Conservation (phyloP, 2,329 filamentous ascomycete species). For the Ophiocordyceps sinensis region DNA sequence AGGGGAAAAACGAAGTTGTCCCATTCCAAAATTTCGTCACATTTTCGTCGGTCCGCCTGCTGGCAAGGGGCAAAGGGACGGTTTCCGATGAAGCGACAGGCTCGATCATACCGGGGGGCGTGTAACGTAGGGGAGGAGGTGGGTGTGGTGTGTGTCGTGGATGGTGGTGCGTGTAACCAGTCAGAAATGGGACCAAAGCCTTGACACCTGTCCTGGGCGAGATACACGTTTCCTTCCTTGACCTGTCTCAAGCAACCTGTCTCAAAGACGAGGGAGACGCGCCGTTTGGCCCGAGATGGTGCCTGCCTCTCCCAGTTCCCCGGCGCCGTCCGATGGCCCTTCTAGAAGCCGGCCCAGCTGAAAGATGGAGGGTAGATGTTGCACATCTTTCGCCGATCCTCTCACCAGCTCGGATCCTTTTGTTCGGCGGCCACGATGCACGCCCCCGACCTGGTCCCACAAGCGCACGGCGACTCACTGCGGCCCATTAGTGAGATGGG, state of each 20-base stretch:
- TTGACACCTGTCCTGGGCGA: background rate
- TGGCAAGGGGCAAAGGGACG: background rate
- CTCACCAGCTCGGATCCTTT: background rate
- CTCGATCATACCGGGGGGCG: background rate
- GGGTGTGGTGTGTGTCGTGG: background rate
- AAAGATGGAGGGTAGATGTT: background rate
- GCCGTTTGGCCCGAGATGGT: slow-evolving; percentile 1
- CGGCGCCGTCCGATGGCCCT: slow-evolving; percentile 3
- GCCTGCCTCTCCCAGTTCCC: background rate
- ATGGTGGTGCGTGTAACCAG: background rate
- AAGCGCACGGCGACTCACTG: background rate
- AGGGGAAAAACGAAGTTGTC: background rate
- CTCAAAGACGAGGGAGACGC: background rate
- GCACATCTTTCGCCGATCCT: background rate
- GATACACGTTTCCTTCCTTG: background rate
- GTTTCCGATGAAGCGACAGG: background rate
- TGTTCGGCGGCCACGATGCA: too few species aligned
- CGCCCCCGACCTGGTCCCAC: background rate
- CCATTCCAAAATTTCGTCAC: slow-evolving; percentile 1
- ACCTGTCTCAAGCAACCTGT: background rate
- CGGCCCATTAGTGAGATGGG: background rate
- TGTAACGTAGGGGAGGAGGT: background rate
- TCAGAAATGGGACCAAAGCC: background rate
- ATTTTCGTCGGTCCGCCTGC: background rate
- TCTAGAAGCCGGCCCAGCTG: slow-evolving; percentile 5